These are phyloP conservation scores for Vaccinium macrocarpon DNA, from an alignment of 148 eudicot genomes.

Conservation along the genomic window DNA sequence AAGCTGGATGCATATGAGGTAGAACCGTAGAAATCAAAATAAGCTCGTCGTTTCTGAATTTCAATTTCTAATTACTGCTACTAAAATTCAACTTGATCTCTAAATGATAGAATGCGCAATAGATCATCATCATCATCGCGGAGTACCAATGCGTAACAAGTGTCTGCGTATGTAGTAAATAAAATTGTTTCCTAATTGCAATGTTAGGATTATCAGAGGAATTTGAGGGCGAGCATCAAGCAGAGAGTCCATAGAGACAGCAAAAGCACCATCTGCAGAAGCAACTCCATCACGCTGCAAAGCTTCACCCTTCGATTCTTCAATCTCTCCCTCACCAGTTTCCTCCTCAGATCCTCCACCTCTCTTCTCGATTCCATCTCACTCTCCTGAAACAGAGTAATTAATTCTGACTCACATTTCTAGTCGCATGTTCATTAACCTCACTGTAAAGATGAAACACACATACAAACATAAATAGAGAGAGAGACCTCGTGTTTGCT, in stretches of 20 bases:
- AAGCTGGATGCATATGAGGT: neutral
- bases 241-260: constrained; percentile 25
- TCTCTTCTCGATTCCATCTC: constrained; percentile 22
- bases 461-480: neutral
- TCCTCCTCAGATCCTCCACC: constrained; percentile 29
- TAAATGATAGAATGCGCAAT: neutral
- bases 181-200: neutral
- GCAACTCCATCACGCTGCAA: constrained; percentile 25
- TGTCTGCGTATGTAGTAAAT: neutral
- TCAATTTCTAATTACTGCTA: neutral
- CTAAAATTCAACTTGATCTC: neutral
- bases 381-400: constrained; percentile 20
- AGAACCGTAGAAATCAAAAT: neutral
- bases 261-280: constrained; percentile 23
- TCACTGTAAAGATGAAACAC: neutral
- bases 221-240: constrained; percentile 11
- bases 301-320: constrained; percentile 27
- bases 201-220: neutral
- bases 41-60: neutral
- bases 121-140: neutral
- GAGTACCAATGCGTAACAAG: neutral
- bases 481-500: constrained; percentile 6
- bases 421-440: neutral
- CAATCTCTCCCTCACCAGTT: constrained; percentile 29
- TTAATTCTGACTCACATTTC: neutral